Evolutionary conservation across 371 early-diverging fungal genomes (phyloP), one percentile per base, ranked within the genome.

Genomic region (Mortierella sp.): DNA sequence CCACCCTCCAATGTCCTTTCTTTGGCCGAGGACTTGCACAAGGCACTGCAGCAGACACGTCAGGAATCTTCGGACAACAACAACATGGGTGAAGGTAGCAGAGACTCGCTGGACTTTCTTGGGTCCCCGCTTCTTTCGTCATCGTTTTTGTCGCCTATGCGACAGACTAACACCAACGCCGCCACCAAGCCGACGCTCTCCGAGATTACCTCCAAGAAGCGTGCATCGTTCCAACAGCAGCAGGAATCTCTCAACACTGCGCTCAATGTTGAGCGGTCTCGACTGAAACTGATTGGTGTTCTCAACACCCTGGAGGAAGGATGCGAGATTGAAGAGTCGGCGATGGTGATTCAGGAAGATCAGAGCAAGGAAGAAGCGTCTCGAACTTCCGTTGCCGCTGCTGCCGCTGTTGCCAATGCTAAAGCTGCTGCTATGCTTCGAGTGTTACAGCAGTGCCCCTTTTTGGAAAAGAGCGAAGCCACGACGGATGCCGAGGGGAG

Each of bases 141-240:
- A 26, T 8, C 47, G 8, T 21, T 6, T 19, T 34, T 50, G 50
- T 60, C 44, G 16, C 16, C 47, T 13, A 31, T 19, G 31, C 48
- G 28, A 47, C 48, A 47, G 19, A 38, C 9, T 50, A 50, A 38
- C 42, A 1, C 42, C 42, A 38, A 38, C 42, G 5, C 42, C 42
- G 42, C 16, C 11, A 45, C 57, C n/a, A 83, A 76, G 71, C 60
- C 74, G 2, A 70, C 79, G 4, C 68, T 83, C 8, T 70, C 73
- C 3, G 83, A 83, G 68, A 79, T 79, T 38, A 83, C 79, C 16
- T 73, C 80, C 74, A 76, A 79, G 52, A 84, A 77, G n/a, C 80
- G 84, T 11, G 72, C 77, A 7, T 80, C 80, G 1, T 14, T 70
- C 2, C 77, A 80, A 52, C 57, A 70, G 19, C 73, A 26, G 31